Percentiles rank a stretch among this genome's conserved stretches.
Evolutionary conservation across 495 filamentous ascomycete genomes (phyloP).

Genomic region (Xylaria curta): DNA sequence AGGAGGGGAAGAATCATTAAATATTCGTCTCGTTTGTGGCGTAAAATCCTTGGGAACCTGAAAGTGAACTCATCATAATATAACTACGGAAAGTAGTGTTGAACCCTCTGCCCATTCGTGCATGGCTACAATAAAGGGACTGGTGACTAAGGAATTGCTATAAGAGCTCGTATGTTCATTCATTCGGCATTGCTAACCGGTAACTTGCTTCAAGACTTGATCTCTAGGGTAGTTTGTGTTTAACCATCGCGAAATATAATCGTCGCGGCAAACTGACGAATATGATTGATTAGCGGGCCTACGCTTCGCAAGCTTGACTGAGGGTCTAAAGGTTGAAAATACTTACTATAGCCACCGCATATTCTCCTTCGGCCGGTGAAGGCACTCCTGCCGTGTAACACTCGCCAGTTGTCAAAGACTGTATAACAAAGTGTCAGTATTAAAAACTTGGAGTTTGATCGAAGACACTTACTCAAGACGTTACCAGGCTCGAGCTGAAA

Average conservation of each 20-base stretch:
- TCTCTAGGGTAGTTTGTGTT: constrained; percentile 69
- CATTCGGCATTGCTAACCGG: constrained; percentile 32
- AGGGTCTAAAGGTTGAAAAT: not conserved
- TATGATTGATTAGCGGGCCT: constrained; percentile 26
- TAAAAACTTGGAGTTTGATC: too few species aligned
- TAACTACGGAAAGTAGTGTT: not conserved
- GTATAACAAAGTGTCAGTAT: constrained; percentile 19
- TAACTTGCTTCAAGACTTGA: constrained; percentile 50
- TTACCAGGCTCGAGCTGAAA: constrained; percentile 79
- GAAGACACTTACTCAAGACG: constrained; percentile 67
- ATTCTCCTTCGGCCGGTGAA: constrained; percentile 87
- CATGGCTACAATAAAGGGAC: not conserved
- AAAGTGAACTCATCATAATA: not conserved
- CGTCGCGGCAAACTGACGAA: constrained; percentile 77
- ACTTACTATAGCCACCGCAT: constrained; percentile 87
- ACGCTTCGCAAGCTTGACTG: not conserved
- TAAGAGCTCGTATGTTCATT: not conserved
- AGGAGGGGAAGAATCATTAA: not conserved
- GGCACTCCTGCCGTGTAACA: constrained; percentile 80
- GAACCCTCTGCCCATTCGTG: not conserved
- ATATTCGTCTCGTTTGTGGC: not conserved
- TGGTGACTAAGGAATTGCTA: not conserved
- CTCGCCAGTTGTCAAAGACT: constrained; percentile 97
- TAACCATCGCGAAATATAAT: constrained; percentile 79
- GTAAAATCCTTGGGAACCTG: not conserved